A percentile compares a stretch with the other conserved stretches of the same genome.
phyloP scores from a whole-genome alignment of 2,329 filamentous ascomycete genomes.

The Hypomyces rosellus region DNA sequence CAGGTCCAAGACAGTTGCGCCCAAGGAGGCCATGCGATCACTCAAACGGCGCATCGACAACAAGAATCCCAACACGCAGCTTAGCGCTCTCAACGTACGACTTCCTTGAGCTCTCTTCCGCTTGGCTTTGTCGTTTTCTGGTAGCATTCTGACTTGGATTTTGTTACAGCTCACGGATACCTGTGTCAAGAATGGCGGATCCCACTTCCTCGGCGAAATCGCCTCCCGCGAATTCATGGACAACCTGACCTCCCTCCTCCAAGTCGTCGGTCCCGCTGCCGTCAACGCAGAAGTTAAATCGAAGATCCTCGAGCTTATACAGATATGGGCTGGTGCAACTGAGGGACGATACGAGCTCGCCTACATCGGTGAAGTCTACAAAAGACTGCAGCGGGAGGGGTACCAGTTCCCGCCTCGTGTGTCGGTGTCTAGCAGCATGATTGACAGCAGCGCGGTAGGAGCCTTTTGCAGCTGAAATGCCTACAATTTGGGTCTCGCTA shows the following conservation, averaged over 20 bases:
- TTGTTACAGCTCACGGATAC: constrained; percentile 78
- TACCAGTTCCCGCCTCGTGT: constrained; percentile 83
- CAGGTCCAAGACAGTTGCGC: constrained; percentile 92
- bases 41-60: constrained; percentile 91
- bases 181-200: constrained; percentile 95
- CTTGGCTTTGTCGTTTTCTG: not conserved
- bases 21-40: constrained; percentile 96
- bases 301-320: constrained; percentile 90
- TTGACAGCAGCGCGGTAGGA: constrained; percentile 88
- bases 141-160: not conserved
- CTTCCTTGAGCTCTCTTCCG: not conserved
- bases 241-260: constrained; percentile 84
- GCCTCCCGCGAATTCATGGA: constrained; percentile 98
- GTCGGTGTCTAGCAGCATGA: constrained; percentile 90
- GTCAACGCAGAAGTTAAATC: constrained; percentile 79
- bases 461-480: not conserved
- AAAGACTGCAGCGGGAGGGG: constrained; percentile 72
- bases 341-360: constrained; percentile 75
- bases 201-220: constrained; percentile 91
- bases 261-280: constrained; percentile 65
- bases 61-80: constrained; percentile 94
- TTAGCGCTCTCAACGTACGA: constrained; percentile 83
- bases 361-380: constrained; percentile 88
- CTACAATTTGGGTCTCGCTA: not conserved
- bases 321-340: constrained; percentile 86